These are phyloP conservation scores for Apiotrichum gamsii DNA, from an alignment of 1,284 basidiomycete species.

Conservation along the genomic window DNA sequence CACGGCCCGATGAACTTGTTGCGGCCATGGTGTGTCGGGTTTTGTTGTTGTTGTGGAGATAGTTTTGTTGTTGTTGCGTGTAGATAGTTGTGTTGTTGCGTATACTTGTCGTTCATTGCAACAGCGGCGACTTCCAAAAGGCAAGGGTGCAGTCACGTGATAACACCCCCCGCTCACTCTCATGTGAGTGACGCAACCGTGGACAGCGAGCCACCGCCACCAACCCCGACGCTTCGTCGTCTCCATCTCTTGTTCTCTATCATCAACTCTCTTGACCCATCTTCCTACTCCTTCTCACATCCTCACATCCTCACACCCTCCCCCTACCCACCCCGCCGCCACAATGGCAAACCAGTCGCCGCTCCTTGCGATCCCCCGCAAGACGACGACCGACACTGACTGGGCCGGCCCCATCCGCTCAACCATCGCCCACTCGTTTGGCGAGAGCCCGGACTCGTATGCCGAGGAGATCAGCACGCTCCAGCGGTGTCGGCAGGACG, in stretches of 20 bases:
- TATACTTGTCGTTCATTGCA: no score
- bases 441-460: slow-evolving; percentile 85
- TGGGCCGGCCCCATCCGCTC: slow-evolving; percentile 81
- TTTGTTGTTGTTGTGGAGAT: slow-evolving; percentile 5
- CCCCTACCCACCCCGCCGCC: neutral
- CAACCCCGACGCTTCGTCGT: neutral
- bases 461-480: slow-evolving; percentile 73
- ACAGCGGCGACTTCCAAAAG: no score
- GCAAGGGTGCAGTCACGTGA: no score
- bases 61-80: no score
- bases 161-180: no score
- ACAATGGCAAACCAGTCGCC: slow-evolving; percentile 47
- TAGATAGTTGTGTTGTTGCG: no score
- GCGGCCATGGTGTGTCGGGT: slow-evolving; percentile 14
- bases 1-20: slow-evolving; percentile 29
- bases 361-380: slow-evolving; percentile 51
- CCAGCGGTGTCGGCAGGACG: slow-evolving; percentile 88
- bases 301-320: neutral
- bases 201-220: no score
- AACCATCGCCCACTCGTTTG: slow-evolving; percentile 86
- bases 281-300: neutral
- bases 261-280: neutral
- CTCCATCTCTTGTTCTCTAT: neutral
- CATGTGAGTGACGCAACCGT: no score
- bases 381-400: slow-evolving; percentile 62